phyloP scores from a whole-genome alignment of 1,284 basidiomycete genomes.

The Ganoderma boninense region DNA sequence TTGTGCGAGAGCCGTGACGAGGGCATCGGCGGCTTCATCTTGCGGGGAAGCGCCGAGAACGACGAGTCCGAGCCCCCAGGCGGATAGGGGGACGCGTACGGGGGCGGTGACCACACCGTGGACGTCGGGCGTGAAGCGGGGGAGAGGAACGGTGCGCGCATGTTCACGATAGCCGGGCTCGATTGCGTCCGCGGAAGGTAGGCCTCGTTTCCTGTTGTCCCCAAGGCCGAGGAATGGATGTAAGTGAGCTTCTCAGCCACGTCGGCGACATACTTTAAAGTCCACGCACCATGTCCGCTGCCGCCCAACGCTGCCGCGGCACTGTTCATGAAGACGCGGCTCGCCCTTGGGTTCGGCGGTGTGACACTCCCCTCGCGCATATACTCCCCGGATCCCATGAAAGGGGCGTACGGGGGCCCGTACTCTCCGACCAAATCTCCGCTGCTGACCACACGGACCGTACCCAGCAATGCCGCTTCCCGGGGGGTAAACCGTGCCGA shows the following conservation, averaged over 20 bases:
- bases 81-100: slow-evolving; percentile 46
- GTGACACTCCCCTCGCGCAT: slow-evolving; percentile 35
- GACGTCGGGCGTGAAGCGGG: slow-evolving; percentile 70
- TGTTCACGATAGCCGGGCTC: slow-evolving; percentile 48
- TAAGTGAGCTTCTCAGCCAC: slow-evolving; percentile 3
- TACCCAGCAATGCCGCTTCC: slow-evolving; percentile 28
- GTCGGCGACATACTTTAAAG: background rate
- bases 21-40: slow-evolving; percentile 54
- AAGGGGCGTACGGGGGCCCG: slow-evolving; percentile 59
- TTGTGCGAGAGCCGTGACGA: slow-evolving; percentile 57
- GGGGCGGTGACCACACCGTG: slow-evolving; percentile 66
- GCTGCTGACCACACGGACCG: slow-evolving; percentile 23
- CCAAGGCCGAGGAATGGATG: slow-evolving; percentile 9
- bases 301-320: slow-evolving; percentile 50
- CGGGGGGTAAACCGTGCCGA: slow-evolving; percentile 28
- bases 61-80: slow-evolving; percentile 43
- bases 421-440: slow-evolving; percentile 36
- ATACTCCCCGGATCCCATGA: slow-evolving; percentile 47
- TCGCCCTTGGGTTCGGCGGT: slow-evolving; percentile 41
- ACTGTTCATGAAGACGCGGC: slow-evolving; percentile 53
- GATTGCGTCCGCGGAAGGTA: slow-evolving; percentile 47
- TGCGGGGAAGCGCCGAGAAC: slow-evolving; percentile 44
- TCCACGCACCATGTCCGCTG: slow-evolving; percentile 21
- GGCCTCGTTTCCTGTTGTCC: slow-evolving; percentile 34
- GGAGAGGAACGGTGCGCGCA: slow-evolving; percentile 73